Evolutionary conservation across 176 grass and related monocot species (phyloP).

Genomic region (Cenchrus fungigraminus): DNA sequence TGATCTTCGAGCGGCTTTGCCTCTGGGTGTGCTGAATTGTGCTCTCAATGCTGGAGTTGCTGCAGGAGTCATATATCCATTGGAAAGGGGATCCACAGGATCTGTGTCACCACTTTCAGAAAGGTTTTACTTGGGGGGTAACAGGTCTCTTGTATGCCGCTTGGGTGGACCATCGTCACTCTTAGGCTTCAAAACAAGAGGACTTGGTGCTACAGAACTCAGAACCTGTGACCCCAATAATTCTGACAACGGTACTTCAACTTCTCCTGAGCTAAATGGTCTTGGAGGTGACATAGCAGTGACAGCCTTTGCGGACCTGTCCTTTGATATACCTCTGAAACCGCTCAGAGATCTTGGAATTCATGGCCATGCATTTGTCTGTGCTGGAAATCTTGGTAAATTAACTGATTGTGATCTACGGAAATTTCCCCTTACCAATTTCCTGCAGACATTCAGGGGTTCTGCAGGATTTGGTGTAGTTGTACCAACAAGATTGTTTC

Average conservation of each 20-base stretch:
- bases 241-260: constrained; percentile 42
- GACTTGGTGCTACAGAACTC: constrained; percentile 52
- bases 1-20: constrained; percentile 84
- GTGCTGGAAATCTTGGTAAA: constrained; percentile 74
- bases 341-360: constrained; percentile 72
- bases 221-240: constrained; percentile 35
- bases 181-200: constrained; percentile 77
- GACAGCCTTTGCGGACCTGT: constrained; percentile 80
- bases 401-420: constrained; percentile 53
- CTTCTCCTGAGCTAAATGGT: constrained; percentile 49
- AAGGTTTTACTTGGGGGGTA: constrained; percentile 80
- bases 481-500: constrained; percentile 71
- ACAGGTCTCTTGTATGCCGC: constrained; percentile 68
- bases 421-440: constrained; percentile 52
- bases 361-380: constrained; percentile 79
- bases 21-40: constrained; percentile 70
- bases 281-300: constrained; percentile 64
- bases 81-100: constrained; percentile 56
- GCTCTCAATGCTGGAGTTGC: constrained; percentile 80
- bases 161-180: constrained; percentile 75
- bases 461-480: constrained; percentile 80
- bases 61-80: constrained; percentile 64
- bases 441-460: constrained; percentile 75
- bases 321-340: constrained; percentile 88
- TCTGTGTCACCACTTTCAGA: constrained; percentile 60